These are phyloP conservation scores for Sherardia arvensis DNA, from an alignment of 257 asterid genomes.

Conservation along the genomic window DNA sequence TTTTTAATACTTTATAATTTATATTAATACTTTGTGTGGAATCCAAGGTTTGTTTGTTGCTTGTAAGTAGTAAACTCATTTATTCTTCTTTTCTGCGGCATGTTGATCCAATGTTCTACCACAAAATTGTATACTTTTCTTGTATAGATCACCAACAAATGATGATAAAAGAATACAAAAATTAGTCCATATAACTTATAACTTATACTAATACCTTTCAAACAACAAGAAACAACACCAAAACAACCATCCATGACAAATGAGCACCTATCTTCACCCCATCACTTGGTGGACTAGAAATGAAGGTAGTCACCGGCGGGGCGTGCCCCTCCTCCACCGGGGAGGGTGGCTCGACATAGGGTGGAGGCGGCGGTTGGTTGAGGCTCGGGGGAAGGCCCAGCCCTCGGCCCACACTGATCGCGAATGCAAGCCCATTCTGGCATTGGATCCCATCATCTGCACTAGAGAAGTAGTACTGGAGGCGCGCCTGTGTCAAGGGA, in stretches of 20 bases:
- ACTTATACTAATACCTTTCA: too few relatives aligned
- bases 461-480: constrained; percentile 71
- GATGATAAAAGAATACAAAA: not conserved
- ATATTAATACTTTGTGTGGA: too few relatives aligned
- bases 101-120: not conserved
- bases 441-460: constrained; percentile 71
- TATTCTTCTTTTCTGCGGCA: too few relatives aligned
- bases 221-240: constrained; percentile 10
- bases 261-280: constrained; percentile 25
- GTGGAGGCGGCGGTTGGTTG: constrained; percentile 81
- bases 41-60: too few relatives aligned
- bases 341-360: constrained; percentile 59
- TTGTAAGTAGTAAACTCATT: too few relatives aligned
- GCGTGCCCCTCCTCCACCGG: constrained; percentile 24
- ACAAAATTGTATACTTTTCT: not conserved
- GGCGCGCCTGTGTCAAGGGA: constrained; percentile 38
- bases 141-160: not conserved
- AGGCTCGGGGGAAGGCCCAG: constrained; percentile 84
- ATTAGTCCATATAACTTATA: too few relatives aligned
- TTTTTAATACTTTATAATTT: too few relatives aligned
- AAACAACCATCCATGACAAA: constrained; percentile 12
- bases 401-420: constrained; percentile 58
- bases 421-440: constrained; percentile 58
- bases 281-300: constrained; percentile 19
- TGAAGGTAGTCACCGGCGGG: constrained; percentile 32